Conservation (phyloP, 768 basidiomycete species). For the Suillus paluster region DNA sequence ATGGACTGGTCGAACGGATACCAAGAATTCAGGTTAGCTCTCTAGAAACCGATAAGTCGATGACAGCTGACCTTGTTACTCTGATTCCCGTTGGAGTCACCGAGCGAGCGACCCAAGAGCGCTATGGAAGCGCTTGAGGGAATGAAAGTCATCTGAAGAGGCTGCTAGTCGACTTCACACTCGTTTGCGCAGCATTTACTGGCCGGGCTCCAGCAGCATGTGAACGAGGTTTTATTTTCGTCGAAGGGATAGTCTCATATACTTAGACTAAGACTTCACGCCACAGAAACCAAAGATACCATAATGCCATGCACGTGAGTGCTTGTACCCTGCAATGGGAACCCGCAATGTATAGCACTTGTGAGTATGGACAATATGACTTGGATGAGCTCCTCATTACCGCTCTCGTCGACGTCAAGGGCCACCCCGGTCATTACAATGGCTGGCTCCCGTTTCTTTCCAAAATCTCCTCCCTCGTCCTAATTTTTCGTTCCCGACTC, state of each 20-base stretch:
- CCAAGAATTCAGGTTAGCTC: background rate
- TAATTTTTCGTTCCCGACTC: conserved; percentile 35
- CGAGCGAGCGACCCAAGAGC: conserved; percentile 1
- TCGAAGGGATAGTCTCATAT: background rate
- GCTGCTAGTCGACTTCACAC: conserved; percentile 2
- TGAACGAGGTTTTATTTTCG: conserved; percentile 5
- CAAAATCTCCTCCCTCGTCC: conserved; percentile 37
- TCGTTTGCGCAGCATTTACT: conserved; percentile 9
- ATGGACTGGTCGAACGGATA: conserved; percentile 18
- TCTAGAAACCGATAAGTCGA: background rate
- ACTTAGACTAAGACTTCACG: conserved; percentile 9
- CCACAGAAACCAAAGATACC: conserved; percentile 28
- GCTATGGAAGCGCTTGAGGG: background rate
- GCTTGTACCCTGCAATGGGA: background rate
- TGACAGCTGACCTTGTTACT: conserved; percentile 20
- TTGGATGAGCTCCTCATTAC: conserved; percentile 33
- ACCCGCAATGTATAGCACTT: background rate
- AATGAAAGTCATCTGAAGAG: conserved; percentile 15
- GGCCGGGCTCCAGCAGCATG: conserved; percentile 1
- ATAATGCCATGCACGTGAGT: conserved; percentile 15
- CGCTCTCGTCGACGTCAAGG: conserved; percentile 36
- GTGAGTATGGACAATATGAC: conserved; percentile 39
- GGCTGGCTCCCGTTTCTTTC: conserved; percentile 38
- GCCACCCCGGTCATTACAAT: conserved; percentile 26
- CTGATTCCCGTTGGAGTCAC: background rate